phyloP scores from a whole-genome alignment of 148 eudicot genomes.

The Limonium bicolor region DNA sequence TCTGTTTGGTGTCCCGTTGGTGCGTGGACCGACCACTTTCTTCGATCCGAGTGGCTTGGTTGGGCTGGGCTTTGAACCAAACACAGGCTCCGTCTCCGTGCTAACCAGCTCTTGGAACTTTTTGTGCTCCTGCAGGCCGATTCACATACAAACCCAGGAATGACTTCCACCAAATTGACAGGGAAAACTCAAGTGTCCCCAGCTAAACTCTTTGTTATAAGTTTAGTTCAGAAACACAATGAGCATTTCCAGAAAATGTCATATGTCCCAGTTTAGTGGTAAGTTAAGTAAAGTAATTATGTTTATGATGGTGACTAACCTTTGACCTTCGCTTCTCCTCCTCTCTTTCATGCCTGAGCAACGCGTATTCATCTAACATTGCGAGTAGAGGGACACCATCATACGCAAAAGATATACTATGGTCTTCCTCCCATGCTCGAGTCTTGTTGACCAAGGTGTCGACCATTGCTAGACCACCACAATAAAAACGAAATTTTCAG shows the following conservation, averaged over 20 bases:
- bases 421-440: constrained; percentile 87
- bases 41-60: constrained; percentile 46
- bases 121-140: constrained; percentile 93
- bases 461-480: constrained; percentile 52
- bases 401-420: constrained; percentile 48
- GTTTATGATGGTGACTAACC: no score
- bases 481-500: constrained; percentile 3
- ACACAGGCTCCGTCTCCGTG: constrained; percentile 47
- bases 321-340: constrained; percentile 82
- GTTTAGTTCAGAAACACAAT: no score
- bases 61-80: constrained; percentile 81
- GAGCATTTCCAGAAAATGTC: no score
- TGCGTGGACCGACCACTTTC: constrained; percentile 65
- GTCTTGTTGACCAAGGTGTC: constrained; percentile 82
- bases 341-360: constrained; percentile 92
- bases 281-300: no score
- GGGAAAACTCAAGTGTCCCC: no score
- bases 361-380: constrained; percentile 85
- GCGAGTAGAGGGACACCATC: constrained; percentile 97
- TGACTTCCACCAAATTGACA: no score
- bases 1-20: no score
- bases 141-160: no score
- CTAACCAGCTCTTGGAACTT: constrained; percentile 63
- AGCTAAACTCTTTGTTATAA: no score
- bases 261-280: no score